Evolutionary conservation across 768 basidiomycete genomes (phyloP), one percentile per base, ranked within the genome.

Genomic region (Trametes cinnabarina): DNA sequence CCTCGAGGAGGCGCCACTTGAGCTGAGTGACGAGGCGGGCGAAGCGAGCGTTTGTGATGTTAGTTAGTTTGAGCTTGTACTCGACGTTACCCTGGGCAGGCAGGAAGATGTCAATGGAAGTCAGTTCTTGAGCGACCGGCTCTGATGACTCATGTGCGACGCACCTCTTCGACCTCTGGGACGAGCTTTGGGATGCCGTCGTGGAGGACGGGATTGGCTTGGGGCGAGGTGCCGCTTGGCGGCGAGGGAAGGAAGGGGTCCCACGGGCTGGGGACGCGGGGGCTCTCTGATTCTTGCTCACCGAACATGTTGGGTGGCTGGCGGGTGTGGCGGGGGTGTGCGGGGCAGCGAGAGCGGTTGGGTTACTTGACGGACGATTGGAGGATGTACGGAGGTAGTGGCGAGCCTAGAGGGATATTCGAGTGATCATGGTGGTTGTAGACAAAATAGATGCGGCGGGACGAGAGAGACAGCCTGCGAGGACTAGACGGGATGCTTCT

Each of bases 61-160:
- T 78, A 39, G 94, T 81, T 20, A 96, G 85, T 70, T 94, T 92
- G 32, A 96, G 82, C 73, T 97, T 97, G 78, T 97, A 97, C 72
- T 97, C 94, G 58, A 97, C 85, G 66, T 94, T 94, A 9, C 94
- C 94, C 73, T 89, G 77, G 9, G 25, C 14, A 7, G 14, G 7
- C 11, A 39, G 37, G 14, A 20, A 22, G 15, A 25, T n/a, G 19
- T 23, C 19, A 20, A 5, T 20, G 44, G 10, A 19, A 12, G 44
- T 15, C 12, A 46, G 4, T 3, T 15, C 23, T 0, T 15, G n/a
- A 14, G 9, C 12, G 2, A n/a, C 44, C 25, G 40, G 44, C 40
- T n/a, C 22, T 15, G 7, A 19, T 1, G 47, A 39, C 37, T 41
- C 30, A 32, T 12, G 30, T 7, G 12, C 20, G 42, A 15, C 37